Percentiles rank a stretch among this genome's conserved stretches.
phyloP scores from a whole-genome alignment of 257 asterid genomes.

The Scutellaria barbata region DNA sequence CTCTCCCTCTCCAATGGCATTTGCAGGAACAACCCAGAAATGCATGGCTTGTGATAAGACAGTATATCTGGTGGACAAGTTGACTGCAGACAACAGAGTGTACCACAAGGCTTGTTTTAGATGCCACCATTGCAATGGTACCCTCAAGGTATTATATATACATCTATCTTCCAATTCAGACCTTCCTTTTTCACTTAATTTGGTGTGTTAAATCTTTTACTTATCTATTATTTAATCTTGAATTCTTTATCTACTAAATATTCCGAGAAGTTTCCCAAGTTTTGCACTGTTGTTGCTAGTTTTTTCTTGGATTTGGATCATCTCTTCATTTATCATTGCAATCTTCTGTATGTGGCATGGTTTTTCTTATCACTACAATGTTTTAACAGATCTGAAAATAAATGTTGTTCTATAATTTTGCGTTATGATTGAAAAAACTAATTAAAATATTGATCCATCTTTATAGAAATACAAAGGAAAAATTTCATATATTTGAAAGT shows the following conservation, averaged over 20 bases:
- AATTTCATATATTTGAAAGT: too few species aligned
- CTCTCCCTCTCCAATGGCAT: slow-evolving; percentile 58
- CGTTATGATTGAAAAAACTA: too few species aligned
- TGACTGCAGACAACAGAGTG: slow-evolving; percentile 85
- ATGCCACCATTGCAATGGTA: slow-evolving; percentile 94
- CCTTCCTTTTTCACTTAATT: too few species aligned
- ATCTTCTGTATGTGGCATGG: not conserved
- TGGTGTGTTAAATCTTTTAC: not conserved
- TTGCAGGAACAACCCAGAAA: slow-evolving; percentile 96
- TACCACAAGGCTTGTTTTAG: slow-evolving; percentile 93
- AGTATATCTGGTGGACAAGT: slow-evolving; percentile 85
- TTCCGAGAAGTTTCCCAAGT: not conserved
- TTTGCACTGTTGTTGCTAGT: too few species aligned
- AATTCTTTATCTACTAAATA: not conserved
- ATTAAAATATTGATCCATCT: too few species aligned
- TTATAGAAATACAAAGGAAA: too few species aligned
- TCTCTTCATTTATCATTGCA: too few species aligned
- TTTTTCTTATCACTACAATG: not conserved
- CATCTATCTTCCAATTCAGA: too few species aligned
- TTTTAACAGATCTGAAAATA: slow-evolving; percentile 25
- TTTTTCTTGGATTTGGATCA: too few species aligned
- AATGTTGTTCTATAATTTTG: too few species aligned
- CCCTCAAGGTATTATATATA: slow-evolving; percentile 88
- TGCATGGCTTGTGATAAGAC: slow-evolving; percentile 98
- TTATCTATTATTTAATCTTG: not conserved